Evolutionary conservation across 2,329 filamentous ascomycete species (phyloP).

Genomic region (Aspergillus puulaauensis): DNA sequence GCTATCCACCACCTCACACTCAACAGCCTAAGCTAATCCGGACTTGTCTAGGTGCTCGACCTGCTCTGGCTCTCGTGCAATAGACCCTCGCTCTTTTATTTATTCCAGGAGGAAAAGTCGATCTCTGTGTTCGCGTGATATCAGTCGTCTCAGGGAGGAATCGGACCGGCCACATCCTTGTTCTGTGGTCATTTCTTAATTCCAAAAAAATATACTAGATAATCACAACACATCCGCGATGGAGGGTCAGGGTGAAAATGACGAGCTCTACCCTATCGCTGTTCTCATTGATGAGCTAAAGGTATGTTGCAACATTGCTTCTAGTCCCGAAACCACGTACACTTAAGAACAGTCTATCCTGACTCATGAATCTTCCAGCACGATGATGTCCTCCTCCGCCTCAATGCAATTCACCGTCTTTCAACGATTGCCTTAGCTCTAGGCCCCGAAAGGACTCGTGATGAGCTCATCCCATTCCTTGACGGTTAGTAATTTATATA

Average conservation of each 20-base stretch:
- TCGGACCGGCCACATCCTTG: constrained; percentile 29
- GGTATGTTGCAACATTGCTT: constrained; percentile 55
- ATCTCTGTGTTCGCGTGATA: constrained; percentile 27
- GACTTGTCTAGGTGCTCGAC: constrained; percentile 15
- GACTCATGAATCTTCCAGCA: constrained; percentile 60
- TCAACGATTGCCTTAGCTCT: constrained; percentile 97
- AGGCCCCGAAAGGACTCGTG: constrained; percentile 91
- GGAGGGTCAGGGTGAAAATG: constrained; percentile 88
- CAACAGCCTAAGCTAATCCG: constrained; percentile 17
- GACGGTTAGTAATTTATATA: constrained; percentile 69
- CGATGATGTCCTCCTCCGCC: constrained; percentile 94
- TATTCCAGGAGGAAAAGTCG: constrained; percentile 14
- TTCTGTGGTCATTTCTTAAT: constrained; percentile 24
- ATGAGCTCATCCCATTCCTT: constrained; percentile 97
- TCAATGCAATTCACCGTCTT: constrained; percentile 97
- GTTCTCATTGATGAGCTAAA: constrained; percentile 98
- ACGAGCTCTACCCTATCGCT: constrained; percentile 99
- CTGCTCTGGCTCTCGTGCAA: constrained; percentile 17
- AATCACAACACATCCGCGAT: constrained; percentile 58
- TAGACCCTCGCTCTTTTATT: constrained; percentile 17
- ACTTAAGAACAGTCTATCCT: constrained; percentile 18
- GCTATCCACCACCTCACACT: constrained; percentile 21
- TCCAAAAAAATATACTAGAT: constrained; percentile 18
- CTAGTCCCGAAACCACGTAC: constrained; percentile 7
- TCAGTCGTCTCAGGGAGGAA: constrained; percentile 31